A percentile compares a stretch with the other conserved stretches of the same genome.
Conservation (phyloP, 805 yeast species). For the Candida patagonica region DNA sequence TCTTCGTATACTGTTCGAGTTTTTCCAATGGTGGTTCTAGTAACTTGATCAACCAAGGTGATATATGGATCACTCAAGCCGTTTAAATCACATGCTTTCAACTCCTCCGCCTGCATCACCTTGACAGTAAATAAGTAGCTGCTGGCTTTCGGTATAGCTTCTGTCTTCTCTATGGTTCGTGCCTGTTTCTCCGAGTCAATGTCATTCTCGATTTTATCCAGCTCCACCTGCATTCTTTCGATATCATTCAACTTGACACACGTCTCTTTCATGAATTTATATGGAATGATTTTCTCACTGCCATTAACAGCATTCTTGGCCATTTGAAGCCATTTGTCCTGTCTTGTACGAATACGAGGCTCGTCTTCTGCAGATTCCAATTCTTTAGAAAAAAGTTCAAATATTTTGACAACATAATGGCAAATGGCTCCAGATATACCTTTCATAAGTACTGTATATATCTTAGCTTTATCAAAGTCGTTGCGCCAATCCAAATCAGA, state of each 20-base stretch:
- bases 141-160: constrained; percentile 21
- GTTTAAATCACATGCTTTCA: constrained; percentile 39
- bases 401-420: constrained; percentile 20
- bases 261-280: constrained; percentile 47
- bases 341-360: constrained; percentile 13
- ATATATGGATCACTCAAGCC: constrained; percentile 51
- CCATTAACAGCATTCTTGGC: constrained; percentile 31
- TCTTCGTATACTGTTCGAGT: constrained; percentile 58
- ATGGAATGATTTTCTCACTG: constrained; percentile 40
- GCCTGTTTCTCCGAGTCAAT: constrained; percentile 53
- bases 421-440: constrained; percentile 54
- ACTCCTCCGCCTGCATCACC: constrained; percentile 53
- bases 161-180: constrained; percentile 31
- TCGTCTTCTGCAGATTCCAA: constrained; percentile 13
- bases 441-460: constrained; percentile 52
- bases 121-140: constrained; percentile 56
- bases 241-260: constrained; percentile 74
- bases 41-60: constrained; percentile 48
- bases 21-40: constrained; percentile 49
- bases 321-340: constrained; percentile 29
- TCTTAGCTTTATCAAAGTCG: constrained; percentile 49
- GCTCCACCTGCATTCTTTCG: constrained; percentile 33
- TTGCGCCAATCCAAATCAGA: constrained; percentile 57
- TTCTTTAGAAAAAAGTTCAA: constrained; percentile 20
- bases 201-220: constrained; percentile 41